Evolutionary conservation across 345 rosid genomes (phyloP), one percentile per base, ranked within the genome.

Genomic region (Nephelium lappaceum): DNA sequence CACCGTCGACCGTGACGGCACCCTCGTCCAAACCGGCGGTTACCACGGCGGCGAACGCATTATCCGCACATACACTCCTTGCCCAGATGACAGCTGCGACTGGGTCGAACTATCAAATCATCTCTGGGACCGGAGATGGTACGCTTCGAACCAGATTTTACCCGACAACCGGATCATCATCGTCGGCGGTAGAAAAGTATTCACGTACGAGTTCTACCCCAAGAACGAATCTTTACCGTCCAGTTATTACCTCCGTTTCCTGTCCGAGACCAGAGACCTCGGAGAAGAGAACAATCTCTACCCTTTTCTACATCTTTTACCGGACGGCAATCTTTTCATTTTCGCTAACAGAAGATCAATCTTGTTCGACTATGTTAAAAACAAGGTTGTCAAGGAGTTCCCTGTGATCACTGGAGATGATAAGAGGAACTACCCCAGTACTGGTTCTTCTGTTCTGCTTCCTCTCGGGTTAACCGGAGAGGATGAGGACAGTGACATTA

Each of bases 401-500:
- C 95, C 92, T 14, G 79, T 61, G 27, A 91, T 92, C n/a, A 90
- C 94, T 24, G 95, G 93, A 11, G 72, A 77, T n/a, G 91, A 86
- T 42, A 86, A 88, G 70, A 81, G 97, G 78, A 92, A 89, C 77
- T 92, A 91, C 76, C 98, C 98, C 0, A 88, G 93, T 80, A 89
- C 93, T 11, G 98, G 98, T 67, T 94, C 98, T 14, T 91, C 98
- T 31, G 91, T 92, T 4, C 77, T 94, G 85, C 97, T 94, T 78
- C 97, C 98, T 45, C 39, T 94, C 53, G 71, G 74, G 45, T 78
- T 88, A 49, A 77, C 67, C 58, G 82, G 82, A 19, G 72, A 39
- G 1, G 68, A 14, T 39, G 27, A 4, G 3, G 19, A 18, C 68
- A 57, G n/a, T 25, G 66, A 0, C 7, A 69, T 23, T 0, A 70